Conservation (phyloP, 768 basidiomycete species). For the Grammothele lineata region DNA sequence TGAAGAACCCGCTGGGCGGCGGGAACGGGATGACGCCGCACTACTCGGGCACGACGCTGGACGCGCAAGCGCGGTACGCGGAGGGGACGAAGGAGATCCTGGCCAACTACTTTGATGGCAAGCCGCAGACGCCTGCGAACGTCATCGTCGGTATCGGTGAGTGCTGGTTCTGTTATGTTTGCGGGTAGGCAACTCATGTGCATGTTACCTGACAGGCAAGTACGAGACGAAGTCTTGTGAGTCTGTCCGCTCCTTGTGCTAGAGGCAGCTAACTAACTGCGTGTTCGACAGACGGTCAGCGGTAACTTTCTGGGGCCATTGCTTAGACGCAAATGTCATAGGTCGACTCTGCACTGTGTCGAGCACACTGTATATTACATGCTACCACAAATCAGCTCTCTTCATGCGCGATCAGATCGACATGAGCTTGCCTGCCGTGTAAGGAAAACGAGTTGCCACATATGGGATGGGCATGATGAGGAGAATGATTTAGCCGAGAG, state of each 20-base stretch:
- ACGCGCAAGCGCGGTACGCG: conserved; percentile 86
- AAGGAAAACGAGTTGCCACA: too few relatives aligned
- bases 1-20: conserved; percentile 74
- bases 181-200: too few relatives aligned
- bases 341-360: too few relatives aligned
- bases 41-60: conserved; percentile 85
- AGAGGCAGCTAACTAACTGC: not conserved
- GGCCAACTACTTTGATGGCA: conserved; percentile 58
- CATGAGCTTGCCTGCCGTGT: too few relatives aligned
- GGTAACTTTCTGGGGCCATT: too few relatives aligned
- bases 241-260: not conserved
- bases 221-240: conserved; percentile 40
- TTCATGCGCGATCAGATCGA: too few relatives aligned
- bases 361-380: too few relatives aligned
- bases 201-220: conserved; percentile 6
- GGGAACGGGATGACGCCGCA: conserved; percentile 91
- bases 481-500: too few relatives aligned
- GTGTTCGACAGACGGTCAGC: not conserved
- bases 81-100: conserved; percentile 65
- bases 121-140: conserved; percentile 72
- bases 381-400: too few relatives aligned
- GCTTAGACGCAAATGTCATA: too few relatives aligned
- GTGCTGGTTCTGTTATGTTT: not conserved
- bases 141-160: conserved; percentile 62
- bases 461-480: too few relatives aligned